These are phyloP conservation scores for Fragilaria radians DNA, from an alignment of 108 stramenopile species.

Conservation along the genomic window DNA sequence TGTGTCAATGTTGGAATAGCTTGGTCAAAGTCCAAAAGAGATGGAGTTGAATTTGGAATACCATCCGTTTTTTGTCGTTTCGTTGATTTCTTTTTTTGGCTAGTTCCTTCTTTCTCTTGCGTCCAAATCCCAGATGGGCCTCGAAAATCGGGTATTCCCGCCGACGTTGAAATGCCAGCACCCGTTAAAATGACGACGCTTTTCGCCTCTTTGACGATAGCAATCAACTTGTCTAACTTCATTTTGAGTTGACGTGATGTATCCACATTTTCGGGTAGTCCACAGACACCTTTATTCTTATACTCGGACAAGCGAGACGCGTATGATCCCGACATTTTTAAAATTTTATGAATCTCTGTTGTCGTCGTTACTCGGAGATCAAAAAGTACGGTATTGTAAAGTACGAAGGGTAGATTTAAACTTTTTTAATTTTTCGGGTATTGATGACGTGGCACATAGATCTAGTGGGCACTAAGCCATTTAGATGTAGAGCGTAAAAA, in stretches of 20 bases:
- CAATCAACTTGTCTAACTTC: constrained; percentile 47
- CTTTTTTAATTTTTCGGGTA: too few species aligned
- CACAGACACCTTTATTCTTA: constrained; percentile 71
- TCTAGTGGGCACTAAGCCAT: too few species aligned
- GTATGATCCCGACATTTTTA: constrained; percentile 52
- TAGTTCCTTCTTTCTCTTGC: constrained; percentile 37
- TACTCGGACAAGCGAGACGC: constrained; percentile 49
- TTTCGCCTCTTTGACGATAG: constrained; percentile 36
- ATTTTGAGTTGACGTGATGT: constrained; percentile 33
- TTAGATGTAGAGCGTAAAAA: too few species aligned
- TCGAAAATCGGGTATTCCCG: constrained; percentile 96
- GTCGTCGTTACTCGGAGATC: too few species aligned
- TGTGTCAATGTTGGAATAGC: constrained; percentile 76
- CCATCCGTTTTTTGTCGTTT: constrained; percentile 6
- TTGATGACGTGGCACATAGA: too few species aligned
- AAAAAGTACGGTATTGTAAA: too few species aligned
- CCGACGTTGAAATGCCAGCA: constrained; percentile 89
- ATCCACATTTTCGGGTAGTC: constrained; percentile 77
- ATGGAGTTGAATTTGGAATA: too few species aligned
- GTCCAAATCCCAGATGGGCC: constrained; percentile 93
- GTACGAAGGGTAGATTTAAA: too few species aligned
- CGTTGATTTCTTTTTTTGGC: constrained; percentile 7
- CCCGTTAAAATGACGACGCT: constrained; percentile 85
- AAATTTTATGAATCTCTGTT: too few species aligned
- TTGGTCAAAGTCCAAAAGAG: constrained; percentile 35